phyloP scores from a whole-genome alignment of 768 basidiomycete genomes.

The Termitomyces sp. region DNA sequence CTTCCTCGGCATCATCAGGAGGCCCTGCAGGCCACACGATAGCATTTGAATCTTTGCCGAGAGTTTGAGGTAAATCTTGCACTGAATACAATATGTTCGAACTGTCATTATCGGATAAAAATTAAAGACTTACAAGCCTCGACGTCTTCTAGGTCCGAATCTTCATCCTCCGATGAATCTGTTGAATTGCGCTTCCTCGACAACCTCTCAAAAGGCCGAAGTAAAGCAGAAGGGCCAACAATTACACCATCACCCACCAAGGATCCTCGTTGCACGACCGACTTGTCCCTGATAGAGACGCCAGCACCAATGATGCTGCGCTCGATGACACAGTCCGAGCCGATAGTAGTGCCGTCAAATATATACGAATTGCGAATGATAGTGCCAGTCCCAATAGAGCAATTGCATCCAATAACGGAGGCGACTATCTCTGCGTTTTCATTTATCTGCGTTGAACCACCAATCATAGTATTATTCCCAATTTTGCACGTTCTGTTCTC shows the following conservation, averaged over 20 bases:
- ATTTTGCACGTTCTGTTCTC: conserved; percentile 67
- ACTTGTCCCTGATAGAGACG: conserved; percentile 65
- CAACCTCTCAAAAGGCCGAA: conserved; percentile 69
- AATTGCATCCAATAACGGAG: conserved; percentile 77
- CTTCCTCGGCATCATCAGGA: conserved; percentile 57
- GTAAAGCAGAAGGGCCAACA: conserved; percentile 63
- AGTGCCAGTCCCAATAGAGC: conserved; percentile 65
- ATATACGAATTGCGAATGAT: conserved; percentile 74
- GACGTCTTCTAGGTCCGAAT: conserved; percentile 63
- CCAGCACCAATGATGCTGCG: conserved; percentile 77
- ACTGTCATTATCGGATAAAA: not conserved
- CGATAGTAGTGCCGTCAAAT: conserved; percentile 73
- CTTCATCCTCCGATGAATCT: conserved; percentile 31
- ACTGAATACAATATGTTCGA: conserved; percentile 26
- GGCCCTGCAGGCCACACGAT: conserved; percentile 73
- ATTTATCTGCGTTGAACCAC: conserved; percentile 62
- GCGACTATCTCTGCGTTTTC: conserved; percentile 61
- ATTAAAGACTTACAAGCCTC: conserved; percentile 50
- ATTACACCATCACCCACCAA: conserved; percentile 78
- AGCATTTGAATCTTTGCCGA: conserved; percentile 74
- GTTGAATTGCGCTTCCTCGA: conserved; percentile 42
- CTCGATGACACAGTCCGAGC: conserved; percentile 63
- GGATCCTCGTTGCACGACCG: conserved; percentile 65
- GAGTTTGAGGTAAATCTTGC: conserved; percentile 38
- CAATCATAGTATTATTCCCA: conserved; percentile 79